Base-by-base conservation (phyloP, 176 grass and related monocot genomes). In the Bonia amplexicaulis region DNA sequence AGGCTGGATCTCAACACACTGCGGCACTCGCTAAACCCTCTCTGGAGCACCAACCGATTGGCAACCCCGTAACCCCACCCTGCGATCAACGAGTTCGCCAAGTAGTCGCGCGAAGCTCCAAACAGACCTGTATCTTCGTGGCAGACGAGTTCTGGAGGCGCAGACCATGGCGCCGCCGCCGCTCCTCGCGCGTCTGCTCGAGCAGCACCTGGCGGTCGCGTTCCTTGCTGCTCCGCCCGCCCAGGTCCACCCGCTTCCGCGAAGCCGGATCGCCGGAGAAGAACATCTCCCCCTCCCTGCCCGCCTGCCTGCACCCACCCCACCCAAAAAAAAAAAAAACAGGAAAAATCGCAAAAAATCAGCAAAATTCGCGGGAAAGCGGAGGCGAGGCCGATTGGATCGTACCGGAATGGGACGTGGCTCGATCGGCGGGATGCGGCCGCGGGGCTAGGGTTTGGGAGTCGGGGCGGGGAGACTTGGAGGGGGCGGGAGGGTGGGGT, bases 171-270 rank as follows among this genome's bases (percentile, higher is more conserved):
- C 96, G 84, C 40, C 87, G 90, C 26, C 91, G 89, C 17, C 96
- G 89, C 86, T 99, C 96, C 67, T 96, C 87, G 23, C 96, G 87
- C 61, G 96, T 90, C 86, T 99, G 90, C 66, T 91, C 88, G 26
- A 99, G 80, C 79, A 99, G 87, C 70, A 92, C 85, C 91, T 99
- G 84, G 76, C 96, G 93, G 78, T 96, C 93, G 52, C 96, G 90
- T 88, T 99, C 93, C 86, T 99, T 99, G 80, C 27, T 94, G 89
- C 96, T 99, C 51, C 96, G 88, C 20, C 96, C 96, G 51, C 96
- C 96, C 29, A 99, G 87, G 90, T 99, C 96, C 65, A 99, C 96
- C 53, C 93, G 87, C 69, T 84, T 93, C 83, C 93, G 83, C 71
- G 91, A 62, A n/a, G 91, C 89, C 52, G 93, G 53, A 76, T 99